Base-by-base conservation (phyloP, 352 stramenopile genomes). In the Phytophthora agathidicida region DNA sequence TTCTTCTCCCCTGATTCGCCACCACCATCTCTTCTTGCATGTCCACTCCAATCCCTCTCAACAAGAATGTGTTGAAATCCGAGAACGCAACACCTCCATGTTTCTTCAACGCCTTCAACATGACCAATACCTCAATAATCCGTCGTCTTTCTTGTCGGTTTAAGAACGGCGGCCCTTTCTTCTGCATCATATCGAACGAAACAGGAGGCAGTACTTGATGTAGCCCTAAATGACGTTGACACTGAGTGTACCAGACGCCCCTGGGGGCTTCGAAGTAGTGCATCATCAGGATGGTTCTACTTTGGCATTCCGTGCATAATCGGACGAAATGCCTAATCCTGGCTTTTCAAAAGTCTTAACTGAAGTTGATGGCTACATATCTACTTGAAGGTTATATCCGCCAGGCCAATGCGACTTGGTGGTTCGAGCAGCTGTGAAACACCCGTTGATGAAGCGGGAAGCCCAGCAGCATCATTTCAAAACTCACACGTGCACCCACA, bases 181-280 rank as follows among this genome's bases (percentile, higher is more conserved):
- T 43, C 6, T 72, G 10, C 38, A 43, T 23, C 9, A 20, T n/a
- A 7, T 41, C 41, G 7, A 70, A 65, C 2, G 68, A 37, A 24
- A 65, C 55, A 0, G 72, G 72, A 2, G 61, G 50, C n/a, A 78
- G 22, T 36, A 82, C 66, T 11, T 70, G 60, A 20, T 82, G 73
- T 16, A 77, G 59, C 33, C 68, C 75, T 22, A 82, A 42, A 31
- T 79, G 67, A 2, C 73, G 65, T 43, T 82, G 73, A 23, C 69
- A 77, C 36, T 82, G 69, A 16, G 73, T 79, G 58, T 68, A 82
- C 73, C 73, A 82, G 8, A 72, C 54, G 14, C 73, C 73, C 16
- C 69, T 54, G 8, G 73, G 69, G 3, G 38, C 47, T 13, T 68
- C 54, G 16, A 75, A 17, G 52, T 82, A 82, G 53, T 82, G 73